Evolutionary conservation across 768 basidiomycete species (phyloP).

Genomic region (Clavulina sp.): DNA sequence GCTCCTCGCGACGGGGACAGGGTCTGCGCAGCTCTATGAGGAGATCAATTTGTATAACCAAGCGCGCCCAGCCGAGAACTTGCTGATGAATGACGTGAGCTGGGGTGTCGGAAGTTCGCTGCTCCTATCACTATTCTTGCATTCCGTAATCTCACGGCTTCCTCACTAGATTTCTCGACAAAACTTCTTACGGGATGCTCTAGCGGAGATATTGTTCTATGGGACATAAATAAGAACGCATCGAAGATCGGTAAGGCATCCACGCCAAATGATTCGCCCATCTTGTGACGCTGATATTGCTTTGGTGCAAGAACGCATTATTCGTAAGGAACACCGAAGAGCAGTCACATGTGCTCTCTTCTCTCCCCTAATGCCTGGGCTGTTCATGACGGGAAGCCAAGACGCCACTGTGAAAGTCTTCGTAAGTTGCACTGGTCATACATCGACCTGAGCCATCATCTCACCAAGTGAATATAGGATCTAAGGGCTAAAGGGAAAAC

Average conservation of each 20-base stretch:
- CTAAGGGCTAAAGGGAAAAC: slow-evolving; percentile 1
- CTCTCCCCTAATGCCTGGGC: slow-evolving; percentile 1
- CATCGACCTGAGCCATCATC: background rate
- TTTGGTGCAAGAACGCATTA: slow-evolving; percentile 2
- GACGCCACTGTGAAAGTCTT: slow-evolving; percentile 10
- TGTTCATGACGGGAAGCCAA: slow-evolving; percentile 11
- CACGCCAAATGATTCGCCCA: background rate
- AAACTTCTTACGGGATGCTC: slow-evolving; percentile 9
- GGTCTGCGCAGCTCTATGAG: slow-evolving; percentile 4
- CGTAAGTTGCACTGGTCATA: background rate
- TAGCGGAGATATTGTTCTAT: slow-evolving; percentile 9
- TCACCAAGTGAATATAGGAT: slow-evolving; percentile 5
- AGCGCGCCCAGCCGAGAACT: background rate
- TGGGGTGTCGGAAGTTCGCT: slow-evolving; percentile 7
- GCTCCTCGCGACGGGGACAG: slow-evolving; percentile 3
- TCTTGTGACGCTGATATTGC: background rate
- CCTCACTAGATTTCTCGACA: slow-evolving; percentile 4
- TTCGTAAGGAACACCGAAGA: slow-evolving; percentile 8
- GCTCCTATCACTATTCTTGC: background rate
- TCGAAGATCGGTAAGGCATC: background rate
- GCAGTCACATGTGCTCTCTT: slow-evolving; percentile 8
- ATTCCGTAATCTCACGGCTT: background rate
- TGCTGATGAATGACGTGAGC: slow-evolving; percentile 7
- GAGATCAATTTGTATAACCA: background rate
- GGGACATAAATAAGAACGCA: slow-evolving; percentile 4